These are phyloP conservation scores for Cynara cardunculus DNA, from an alignment of 129 eudicot species.

Conservation along the genomic window DNA sequence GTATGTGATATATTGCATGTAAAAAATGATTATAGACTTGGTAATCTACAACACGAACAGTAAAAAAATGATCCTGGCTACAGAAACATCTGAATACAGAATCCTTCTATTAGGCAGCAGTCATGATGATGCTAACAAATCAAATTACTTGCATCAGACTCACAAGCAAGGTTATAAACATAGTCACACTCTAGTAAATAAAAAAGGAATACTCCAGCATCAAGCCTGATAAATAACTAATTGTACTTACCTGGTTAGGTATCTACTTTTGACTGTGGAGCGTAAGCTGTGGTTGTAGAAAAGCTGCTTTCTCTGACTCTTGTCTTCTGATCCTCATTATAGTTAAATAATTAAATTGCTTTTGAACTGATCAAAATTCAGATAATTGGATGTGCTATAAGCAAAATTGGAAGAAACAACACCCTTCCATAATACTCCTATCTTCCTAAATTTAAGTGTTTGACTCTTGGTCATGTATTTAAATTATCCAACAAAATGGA, in stretches of 20 bases:
- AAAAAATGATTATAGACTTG: background rate
- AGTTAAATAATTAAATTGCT: background rate
- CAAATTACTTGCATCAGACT: constrained; percentile 12
- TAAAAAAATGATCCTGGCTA: background rate
- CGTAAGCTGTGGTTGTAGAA: background rate
- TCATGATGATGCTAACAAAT: background rate
- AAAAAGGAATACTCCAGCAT: background rate
- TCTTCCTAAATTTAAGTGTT: background rate
- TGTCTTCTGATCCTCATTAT: background rate
- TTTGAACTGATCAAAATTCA: background rate
- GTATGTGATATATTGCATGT: too few species aligned
- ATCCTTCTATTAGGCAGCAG: background rate
- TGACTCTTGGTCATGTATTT: background rate
- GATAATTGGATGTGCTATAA: background rate
- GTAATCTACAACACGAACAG: background rate
- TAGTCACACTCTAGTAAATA: background rate
- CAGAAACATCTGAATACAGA: background rate
- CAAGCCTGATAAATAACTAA: constrained; percentile 1
- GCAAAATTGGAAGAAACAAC: background rate
- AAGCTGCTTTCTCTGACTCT: constrained; percentile 13
- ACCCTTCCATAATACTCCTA: background rate
- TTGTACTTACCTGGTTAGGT: background rate
- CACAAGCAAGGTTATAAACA: background rate
- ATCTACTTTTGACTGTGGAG: constrained; percentile 14
- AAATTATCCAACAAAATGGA: background rate